These are phyloP conservation scores for Mollisiaceae sp. DNA, from an alignment of 2,329 filamentous ascomycete species.

Conservation along the genomic window DNA sequence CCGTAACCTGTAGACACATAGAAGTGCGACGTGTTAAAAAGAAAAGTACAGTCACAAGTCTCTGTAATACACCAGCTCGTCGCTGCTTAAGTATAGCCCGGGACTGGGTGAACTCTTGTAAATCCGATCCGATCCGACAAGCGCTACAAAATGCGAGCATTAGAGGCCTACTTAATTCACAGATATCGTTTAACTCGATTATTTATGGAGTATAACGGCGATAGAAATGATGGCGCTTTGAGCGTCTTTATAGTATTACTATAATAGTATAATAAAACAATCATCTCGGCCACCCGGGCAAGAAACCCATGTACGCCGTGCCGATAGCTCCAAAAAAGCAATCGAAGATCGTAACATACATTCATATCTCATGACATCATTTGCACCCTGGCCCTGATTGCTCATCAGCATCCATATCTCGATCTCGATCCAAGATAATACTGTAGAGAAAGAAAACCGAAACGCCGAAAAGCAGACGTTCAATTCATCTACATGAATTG, in stretches of 20 bases:
- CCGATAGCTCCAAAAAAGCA: neutral
- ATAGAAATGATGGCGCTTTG: neutral
- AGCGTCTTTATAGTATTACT: neutral
- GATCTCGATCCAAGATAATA: neutral
- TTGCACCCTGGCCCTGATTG: constrained; percentile 4
- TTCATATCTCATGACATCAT: constrained; percentile 15
- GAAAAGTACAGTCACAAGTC: no score
- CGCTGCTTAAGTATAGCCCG: no score
- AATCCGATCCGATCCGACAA: no score
- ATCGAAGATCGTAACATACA: constrained; percentile 10
- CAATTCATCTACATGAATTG: constrained; percentile 26
- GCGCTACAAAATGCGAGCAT: no score
- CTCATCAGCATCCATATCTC: neutral
- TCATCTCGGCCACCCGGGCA: neutral
- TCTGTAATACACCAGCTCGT: no score
- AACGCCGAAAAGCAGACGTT: constrained; percentile 13
- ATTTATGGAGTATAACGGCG: no score
- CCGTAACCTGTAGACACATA: no score
- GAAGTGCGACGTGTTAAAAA: no score
- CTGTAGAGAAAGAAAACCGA: constrained; percentile 5
- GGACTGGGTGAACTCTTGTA: no score
- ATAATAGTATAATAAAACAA: constrained; percentile 7
- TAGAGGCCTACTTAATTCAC: no score
- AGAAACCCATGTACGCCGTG: neutral
- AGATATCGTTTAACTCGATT: no score